Percentiles rank a stretch among this genome's conserved stretches.
Evolutionary conservation across 2,329 filamentous ascomycete species (phyloP).

Genomic region (Ambrosiella xylebori): DNA sequence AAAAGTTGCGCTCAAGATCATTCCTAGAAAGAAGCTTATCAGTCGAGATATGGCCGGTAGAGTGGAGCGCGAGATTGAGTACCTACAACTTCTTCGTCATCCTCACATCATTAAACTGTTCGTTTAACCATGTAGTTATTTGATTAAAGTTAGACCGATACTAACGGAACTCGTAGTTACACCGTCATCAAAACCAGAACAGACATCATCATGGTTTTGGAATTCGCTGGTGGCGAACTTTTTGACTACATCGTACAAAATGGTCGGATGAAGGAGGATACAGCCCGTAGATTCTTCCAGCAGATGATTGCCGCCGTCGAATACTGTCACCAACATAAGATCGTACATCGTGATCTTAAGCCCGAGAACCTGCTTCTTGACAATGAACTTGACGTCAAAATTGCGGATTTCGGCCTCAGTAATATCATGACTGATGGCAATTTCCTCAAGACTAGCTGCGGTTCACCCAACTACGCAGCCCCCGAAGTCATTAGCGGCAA

Average conservation of each 20-base stretch:
- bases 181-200: conserved; percentile 89
- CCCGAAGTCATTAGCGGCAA: conserved; percentile 97
- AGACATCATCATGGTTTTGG: conserved; percentile 98
- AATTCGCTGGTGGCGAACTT: conserved; percentile 89
- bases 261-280: conserved; percentile 75
- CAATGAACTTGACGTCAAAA: conserved; percentile 94
- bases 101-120: conserved; percentile 98
- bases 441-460: conserved; percentile 95
- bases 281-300: conserved; percentile 96
- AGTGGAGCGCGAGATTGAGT: conserved; percentile 96
- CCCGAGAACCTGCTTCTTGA: conserved; percentile 93
- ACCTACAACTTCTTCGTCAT: conserved; percentile 84
- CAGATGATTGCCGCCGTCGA: conserved; percentile 98
- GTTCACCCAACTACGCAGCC: conserved; percentile 94
- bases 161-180: conserved; percentile 36
- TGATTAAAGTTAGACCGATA: background rate
- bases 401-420: conserved; percentile 94
- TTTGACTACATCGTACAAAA: conserved; percentile 97
- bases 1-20: conserved; percentile 95
- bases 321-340: conserved; percentile 97
- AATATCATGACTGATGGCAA: conserved; percentile 99
- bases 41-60: conserved; percentile 95
- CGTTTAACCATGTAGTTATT: conserved; percentile 18
- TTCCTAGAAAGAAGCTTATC: conserved; percentile 86
- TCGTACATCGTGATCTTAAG: conserved; percentile 93